Evolutionary conservation across 2,329 filamentous ascomycete genomes (phyloP).

Genomic region (Cladorrhinum sp.): DNA sequence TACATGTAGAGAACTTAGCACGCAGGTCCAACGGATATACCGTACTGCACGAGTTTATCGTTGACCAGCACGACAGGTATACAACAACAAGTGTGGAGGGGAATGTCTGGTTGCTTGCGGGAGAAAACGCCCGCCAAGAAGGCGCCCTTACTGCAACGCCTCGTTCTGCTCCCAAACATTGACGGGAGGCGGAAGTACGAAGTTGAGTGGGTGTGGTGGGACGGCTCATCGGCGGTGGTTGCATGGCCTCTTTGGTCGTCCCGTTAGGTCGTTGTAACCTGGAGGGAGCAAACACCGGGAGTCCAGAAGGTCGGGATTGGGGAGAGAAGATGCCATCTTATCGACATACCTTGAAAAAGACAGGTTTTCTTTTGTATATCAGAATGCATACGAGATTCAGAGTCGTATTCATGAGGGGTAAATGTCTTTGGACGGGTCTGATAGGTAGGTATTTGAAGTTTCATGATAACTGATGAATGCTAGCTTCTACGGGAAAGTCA

Average conservation of each 20-base stretch:
- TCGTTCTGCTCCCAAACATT: neutral
- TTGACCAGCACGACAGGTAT: neutral
- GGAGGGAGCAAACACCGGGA: neutral
- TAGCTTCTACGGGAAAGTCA: neutral
- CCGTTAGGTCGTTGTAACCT: no score
- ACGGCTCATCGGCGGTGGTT: neutral
- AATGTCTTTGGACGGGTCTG: neutral
- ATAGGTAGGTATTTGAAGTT: neutral
- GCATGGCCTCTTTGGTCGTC: neutral
- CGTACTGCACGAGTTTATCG: neutral
- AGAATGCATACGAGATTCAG: no score
- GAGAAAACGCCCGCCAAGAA: neutral
- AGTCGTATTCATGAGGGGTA: no score
- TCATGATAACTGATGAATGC: neutral
- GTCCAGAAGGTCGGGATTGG: neutral
- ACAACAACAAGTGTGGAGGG: no score
- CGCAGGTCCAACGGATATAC: neutral
- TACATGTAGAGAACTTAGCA: no score
- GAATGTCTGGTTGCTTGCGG: neutral
- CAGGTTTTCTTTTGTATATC: no score
- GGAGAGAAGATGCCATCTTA: no score
- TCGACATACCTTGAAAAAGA: no score
- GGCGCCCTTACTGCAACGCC: neutral
- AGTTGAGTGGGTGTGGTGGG: neutral
- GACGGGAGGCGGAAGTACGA: neutral